Evolutionary conservation across 257 asterid species (phyloP).

Genomic region (Fraxinus excelsior): DNA sequence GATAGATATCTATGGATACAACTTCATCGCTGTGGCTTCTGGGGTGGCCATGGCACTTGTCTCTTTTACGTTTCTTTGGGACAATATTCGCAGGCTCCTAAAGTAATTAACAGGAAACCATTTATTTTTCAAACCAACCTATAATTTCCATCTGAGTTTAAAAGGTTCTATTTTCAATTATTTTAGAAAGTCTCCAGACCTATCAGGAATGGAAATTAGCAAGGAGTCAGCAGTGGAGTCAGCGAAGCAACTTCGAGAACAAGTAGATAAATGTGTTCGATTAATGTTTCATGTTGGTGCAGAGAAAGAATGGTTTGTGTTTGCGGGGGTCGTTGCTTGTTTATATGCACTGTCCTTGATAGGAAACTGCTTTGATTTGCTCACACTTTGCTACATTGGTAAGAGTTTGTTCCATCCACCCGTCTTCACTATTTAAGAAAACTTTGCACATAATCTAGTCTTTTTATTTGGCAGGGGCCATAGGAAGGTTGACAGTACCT

Average conservation of each 20-base stretch:
- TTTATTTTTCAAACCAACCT: constrained; percentile 40
- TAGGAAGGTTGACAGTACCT: constrained; percentile 45
- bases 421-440: background rate
- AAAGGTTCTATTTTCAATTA: constrained; percentile 22
- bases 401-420: background rate
- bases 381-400: constrained; percentile 57
- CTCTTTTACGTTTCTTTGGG: constrained; percentile 46
- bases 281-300: constrained; percentile 48
- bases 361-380: constrained; percentile 39
- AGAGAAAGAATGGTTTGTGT: constrained; percentile 54
- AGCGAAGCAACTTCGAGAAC: constrained; percentile 30
- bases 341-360: constrained; percentile 40
- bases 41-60: constrained; percentile 52
- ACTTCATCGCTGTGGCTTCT: constrained; percentile 46
- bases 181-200: constrained; percentile 53
- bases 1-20: constrained; percentile 49
- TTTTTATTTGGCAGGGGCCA: constrained; percentile 39
- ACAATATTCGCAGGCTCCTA: constrained; percentile 47
- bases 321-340: constrained; percentile 34
- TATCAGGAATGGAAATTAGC: constrained; percentile 52
- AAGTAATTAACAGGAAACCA: constrained; percentile 34
- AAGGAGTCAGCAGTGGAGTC: constrained; percentile 40
- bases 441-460: background rate
- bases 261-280: constrained; percentile 33
- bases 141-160: too few species aligned